These are phyloP conservation scores for Rhynchospora breviuscula DNA, from an alignment of 176 grass and related monocot genomes.

Conservation along the genomic window DNA sequence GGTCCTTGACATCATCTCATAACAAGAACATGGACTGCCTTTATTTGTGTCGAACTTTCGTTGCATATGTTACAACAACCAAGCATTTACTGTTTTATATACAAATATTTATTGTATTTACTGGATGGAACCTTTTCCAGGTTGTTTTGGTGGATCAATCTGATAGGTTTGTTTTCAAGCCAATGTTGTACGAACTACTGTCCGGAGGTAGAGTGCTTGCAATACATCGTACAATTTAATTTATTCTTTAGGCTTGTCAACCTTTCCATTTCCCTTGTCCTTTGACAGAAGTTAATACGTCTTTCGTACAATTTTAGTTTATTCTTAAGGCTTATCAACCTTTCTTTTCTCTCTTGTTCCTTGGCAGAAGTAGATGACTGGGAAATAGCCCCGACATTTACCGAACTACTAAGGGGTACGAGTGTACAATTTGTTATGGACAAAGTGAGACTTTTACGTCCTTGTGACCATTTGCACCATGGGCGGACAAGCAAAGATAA, in stretches of 20 bases:
- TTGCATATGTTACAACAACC: neutral
- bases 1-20: neutral
- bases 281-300: constrained; percentile 53
- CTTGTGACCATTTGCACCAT: constrained; percentile 60
- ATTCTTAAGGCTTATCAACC: constrained; percentile 12
- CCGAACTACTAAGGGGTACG: constrained; percentile 70
- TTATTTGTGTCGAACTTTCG: neutral
- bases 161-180: constrained; percentile 97
- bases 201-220: constrained; percentile 63
- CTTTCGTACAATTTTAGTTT: neutral
- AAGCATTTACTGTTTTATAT: neutral
- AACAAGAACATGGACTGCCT: neutral
- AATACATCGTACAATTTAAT: neutral
- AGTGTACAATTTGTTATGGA: constrained; percentile 84
- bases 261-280: constrained; percentile 25
- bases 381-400: constrained; percentile 89
- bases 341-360: constrained; percentile 26
- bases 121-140: constrained; percentile 31
- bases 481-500: constrained; percentile 31
- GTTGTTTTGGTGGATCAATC: constrained; percentile 85
- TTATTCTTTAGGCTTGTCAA: constrained; percentile 11
- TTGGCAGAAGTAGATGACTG: constrained; percentile 89
- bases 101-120: constrained; percentile 18
- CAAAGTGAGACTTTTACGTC: constrained; percentile 63
- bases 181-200: constrained; percentile 85